Evolutionary conservation across 345 rosid species (phyloP), one percentile per base, ranked within the genome.

Genomic region (Ceriops zippeliana): DNA sequence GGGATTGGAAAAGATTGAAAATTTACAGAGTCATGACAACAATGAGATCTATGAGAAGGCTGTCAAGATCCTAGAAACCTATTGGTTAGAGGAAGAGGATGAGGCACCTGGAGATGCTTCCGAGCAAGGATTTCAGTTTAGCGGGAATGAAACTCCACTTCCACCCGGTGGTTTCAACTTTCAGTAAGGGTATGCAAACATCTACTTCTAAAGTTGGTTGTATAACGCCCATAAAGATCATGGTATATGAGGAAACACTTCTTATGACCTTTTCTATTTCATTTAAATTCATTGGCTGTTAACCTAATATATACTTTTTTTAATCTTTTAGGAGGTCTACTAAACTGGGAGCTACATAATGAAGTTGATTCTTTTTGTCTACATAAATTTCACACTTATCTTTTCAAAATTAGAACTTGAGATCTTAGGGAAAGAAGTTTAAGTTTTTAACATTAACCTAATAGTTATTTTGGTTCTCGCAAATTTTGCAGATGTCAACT

Each of bases 91-190:
- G 46, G 77, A 73, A 37, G 67, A 73, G 15, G 72, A 73, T 2
- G 72, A 73, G 64, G 49, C 65, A 24, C 4, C 75, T 7, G 70
- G 70, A 5, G 75, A 72, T 72, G 69, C 19, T 57, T 49, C 70
- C 37, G 65, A 72, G 49, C 69, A 57, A 47, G 69, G 69, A 7
- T 46, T 63, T 58, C 69, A 72, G 1, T 58, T 72, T 65, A 52
- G 69, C 58, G 70, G 65, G 30, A 58, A 69, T 22, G 53, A 63
- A 21, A 27, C 52, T 28, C 61, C 62, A 1, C 68, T 46, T 31
- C 78, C 78, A 63, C 51, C 78, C 11, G 73, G 73, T 11, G 78
- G 78, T 2, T 74, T 74, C 78, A 69, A 74, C 54, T 74, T 69
- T 51, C 47, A 73, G 20, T 63, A 32, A 74, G 69, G 78, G 73